Evolutionary conservation across 345 rosid species (phyloP).

Genomic region (Ceriops decandra): DNA sequence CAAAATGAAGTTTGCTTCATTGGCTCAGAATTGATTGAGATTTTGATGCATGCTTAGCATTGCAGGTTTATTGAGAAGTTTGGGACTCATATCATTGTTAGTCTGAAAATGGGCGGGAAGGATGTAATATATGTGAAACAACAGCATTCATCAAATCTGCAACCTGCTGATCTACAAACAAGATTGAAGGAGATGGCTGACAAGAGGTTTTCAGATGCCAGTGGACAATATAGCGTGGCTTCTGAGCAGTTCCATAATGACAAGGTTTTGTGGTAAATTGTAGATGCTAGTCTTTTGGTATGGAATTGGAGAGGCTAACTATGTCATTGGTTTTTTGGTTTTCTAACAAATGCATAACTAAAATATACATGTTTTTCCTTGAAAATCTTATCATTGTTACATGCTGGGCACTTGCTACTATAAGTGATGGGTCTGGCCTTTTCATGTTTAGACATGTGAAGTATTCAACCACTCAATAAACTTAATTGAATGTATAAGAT

Average conservation of each 20-base stretch:
- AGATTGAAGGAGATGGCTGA: constrained; percentile 78
- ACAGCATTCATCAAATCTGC: constrained; percentile 70
- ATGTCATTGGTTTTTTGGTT: too few species aligned
- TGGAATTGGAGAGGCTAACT: neutral
- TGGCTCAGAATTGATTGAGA: neutral
- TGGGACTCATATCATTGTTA: constrained; percentile 87
- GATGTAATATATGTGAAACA: constrained; percentile 85
- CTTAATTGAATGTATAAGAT: too few species aligned
- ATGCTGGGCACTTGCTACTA: neutral
- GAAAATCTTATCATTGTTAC: neutral
- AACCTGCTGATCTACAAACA: constrained; percentile 72
- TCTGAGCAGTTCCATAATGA: constrained; percentile 38
- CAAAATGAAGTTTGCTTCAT: neutral
- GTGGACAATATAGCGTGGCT: constrained; percentile 35
- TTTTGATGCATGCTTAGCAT: constrained; percentile 6
- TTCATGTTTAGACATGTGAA: too few species aligned
- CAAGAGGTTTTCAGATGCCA: constrained; percentile 64
- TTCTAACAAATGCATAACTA: neutral
- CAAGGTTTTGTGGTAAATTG: constrained; percentile 34
- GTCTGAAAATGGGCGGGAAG: constrained; percentile 95
- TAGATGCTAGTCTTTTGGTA: neutral
- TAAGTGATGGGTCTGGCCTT: too few species aligned
- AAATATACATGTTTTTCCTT: neutral
- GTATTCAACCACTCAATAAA: too few species aligned
- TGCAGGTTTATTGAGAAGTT: constrained; percentile 73